Percentiles rank a stretch among this genome's conserved stretches.
Evolutionary conservation across 352 stramenopile species (phyloP).

Genomic region (Lagenidium sp.): DNA sequence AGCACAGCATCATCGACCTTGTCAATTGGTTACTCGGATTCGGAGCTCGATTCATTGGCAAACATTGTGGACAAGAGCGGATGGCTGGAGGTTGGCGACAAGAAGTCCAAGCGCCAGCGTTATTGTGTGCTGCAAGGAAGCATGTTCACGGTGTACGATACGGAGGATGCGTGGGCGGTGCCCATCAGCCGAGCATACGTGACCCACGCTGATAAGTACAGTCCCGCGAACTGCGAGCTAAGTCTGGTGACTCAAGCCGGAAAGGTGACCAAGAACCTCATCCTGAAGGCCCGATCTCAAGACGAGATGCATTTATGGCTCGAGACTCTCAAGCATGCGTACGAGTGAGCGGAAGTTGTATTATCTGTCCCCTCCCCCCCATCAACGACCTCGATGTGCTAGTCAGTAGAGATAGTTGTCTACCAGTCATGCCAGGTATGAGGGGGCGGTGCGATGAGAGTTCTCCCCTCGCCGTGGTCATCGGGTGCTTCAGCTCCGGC

Average conservation of each 20-base stretch:
- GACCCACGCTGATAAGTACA: constrained; percentile 55
- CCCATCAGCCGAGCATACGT: constrained; percentile 71
- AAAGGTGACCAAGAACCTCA: constrained; percentile 62
- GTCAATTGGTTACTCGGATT: constrained; percentile 57
- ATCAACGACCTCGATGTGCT: too few relatives aligned
- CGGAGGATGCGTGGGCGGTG: constrained; percentile 71
- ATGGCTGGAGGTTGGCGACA: constrained; percentile 68
- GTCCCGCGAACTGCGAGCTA: constrained; percentile 46
- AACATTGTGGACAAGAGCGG: constrained; percentile 78
- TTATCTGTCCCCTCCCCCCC: neutral
- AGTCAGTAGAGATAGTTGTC: too few relatives aligned
- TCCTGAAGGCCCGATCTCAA: constrained; percentile 51
- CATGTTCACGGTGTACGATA: constrained; percentile 82
- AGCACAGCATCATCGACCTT: constrained; percentile 62
- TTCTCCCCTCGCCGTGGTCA: too few relatives aligned
- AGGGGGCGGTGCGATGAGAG: too few relatives aligned
- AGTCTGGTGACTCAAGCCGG: constrained; percentile 50
- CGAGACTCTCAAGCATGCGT: constrained; percentile 41
- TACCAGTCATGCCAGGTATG: too few relatives aligned
- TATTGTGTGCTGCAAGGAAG: constrained; percentile 74
- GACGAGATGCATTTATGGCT: constrained; percentile 77
- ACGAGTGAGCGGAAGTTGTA: constrained; percentile 21
- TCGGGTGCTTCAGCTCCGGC: too few relatives aligned
- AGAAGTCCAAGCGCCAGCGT: constrained; percentile 60
- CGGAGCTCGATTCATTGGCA: constrained; percentile 52